Evolutionary conservation across 352 stramenopile genomes (phyloP), one percentile per base, ranked within the genome.

Genomic region (Globisporangium megalacanthum): DNA sequence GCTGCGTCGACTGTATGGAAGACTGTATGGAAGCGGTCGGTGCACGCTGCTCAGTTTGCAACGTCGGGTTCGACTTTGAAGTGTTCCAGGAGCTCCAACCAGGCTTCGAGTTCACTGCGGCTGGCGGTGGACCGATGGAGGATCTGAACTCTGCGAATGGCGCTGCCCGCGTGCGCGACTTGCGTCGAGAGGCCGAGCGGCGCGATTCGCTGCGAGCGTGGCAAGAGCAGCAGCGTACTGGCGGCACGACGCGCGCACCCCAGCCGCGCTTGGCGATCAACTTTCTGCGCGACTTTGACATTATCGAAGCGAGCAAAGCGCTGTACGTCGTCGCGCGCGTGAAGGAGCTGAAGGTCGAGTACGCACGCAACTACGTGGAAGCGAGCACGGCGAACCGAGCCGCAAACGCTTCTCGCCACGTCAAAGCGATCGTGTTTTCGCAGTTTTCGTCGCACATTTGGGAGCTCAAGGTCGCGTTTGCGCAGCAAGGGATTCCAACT

Each of bases 1-100:
- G 95, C 47, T 98, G 95, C 63, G 86, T 91, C 1, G 93, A 98
- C 61, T 98, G 95, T 56, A 73, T 97, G 4, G 82, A 97, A 69
- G 77, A 85, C 37, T 68, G 71, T 17, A 70, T 93, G n/a, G 56
- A 78, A 37, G 55, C 64, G 1, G 44, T 75, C 47, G 72, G 93
- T 4, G 60, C 69, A 9, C 68, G 36, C 53, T 95, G 85, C 49
- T 78, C 69, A 35, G 62, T 66, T 1, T 95, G 85, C 53, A 62
- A 71, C 45, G 65, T 69, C 0, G 48, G 51, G 3, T 94, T 82
- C 45, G 89, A 98, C 60, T 73, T 85, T 20, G 90, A 98, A 69
- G 61, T 90, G 2, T 96, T 98, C 65, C 89, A 97, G 64, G 56
- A 65, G 39, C 67, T 96, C 36, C 88, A 96, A 49, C 88, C 88